phyloP scores from a whole-genome alignment of 306 rosid species.

The Vigna unguiculata region DNA sequence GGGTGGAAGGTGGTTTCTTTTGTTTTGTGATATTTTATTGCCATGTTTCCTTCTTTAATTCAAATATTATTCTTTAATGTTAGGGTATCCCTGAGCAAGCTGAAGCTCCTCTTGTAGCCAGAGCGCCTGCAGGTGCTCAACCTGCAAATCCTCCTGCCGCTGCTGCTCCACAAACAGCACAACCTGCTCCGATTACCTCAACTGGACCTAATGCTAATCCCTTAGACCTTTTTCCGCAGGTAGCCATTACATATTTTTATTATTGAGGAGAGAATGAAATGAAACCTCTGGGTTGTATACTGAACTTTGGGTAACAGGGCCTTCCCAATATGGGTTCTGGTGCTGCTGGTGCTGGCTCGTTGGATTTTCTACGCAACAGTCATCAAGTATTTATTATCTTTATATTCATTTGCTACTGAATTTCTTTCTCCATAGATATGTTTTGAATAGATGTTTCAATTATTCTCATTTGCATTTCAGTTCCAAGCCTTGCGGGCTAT shows the following conservation, averaged over 20 bases:
- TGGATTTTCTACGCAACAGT: constrained; percentile 90
- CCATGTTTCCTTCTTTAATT: background rate
- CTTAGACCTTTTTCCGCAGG: constrained; percentile 87
- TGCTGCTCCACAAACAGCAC: constrained; percentile 64
- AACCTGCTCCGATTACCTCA: constrained; percentile 60
- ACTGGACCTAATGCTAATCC: constrained; percentile 86
- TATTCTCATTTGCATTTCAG: constrained; percentile 49
- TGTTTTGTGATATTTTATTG: background rate
- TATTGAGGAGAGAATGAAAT: background rate
- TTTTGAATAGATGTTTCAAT: constrained; percentile 1
- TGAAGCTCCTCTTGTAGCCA: constrained; percentile 67
- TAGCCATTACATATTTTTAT: constrained; percentile 26
- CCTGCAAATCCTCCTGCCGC: constrained; percentile 57
- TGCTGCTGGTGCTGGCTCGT: constrained; percentile 78
- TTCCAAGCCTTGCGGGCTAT: constrained; percentile 88
- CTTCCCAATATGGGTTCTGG: constrained; percentile 76
- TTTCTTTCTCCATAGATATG: constrained; percentile 12
- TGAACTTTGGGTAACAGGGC: constrained; percentile 64
- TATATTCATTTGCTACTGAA: background rate
- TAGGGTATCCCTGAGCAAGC: constrained; percentile 91
- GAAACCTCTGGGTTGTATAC: constrained; percentile 12
- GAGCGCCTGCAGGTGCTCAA: constrained; percentile 51
- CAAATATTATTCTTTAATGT: background rate
- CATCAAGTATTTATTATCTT: constrained; percentile 65
- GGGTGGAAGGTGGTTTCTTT: background rate